Conservation (phyloP, 441 rosid genomes). For the Erodium moschatum region DNA sequence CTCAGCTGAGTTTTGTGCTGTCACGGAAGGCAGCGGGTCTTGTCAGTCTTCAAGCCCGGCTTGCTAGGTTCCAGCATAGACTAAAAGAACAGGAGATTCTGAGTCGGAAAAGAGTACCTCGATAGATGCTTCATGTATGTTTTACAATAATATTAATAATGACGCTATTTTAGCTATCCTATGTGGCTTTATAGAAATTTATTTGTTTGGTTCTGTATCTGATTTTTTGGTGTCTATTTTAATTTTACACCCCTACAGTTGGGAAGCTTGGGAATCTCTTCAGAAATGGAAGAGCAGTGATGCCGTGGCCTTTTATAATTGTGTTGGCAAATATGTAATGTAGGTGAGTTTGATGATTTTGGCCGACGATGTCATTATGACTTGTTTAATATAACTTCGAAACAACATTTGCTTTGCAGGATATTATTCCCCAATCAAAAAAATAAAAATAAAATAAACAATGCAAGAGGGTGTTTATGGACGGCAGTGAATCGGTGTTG, state of each 20-base stretch:
- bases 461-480: no score
- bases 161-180: not conserved
- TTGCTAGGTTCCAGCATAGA: slow-evolving; percentile 93
- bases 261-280: not conserved
- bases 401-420: not conserved
- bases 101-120: slow-evolving; percentile 79
- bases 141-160: not conserved
- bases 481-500: no score
- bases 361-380: not conserved
- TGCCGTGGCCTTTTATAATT: not conserved
- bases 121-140: slow-evolving; percentile 21
- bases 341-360: no score
- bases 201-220: no score
- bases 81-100: slow-evolving; percentile 92
- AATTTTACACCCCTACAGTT: no score
- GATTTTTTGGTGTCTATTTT: not conserved
- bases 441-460: no score
- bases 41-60: slow-evolving; percentile 91
- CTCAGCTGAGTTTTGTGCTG: slow-evolving; percentile 71
- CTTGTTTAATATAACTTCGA: not conserved
- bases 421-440: no score
- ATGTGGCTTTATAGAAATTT: no score
- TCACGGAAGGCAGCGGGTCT: slow-evolving; percentile 96
- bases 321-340: not conserved
- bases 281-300: not conserved